Base-by-base conservation (phyloP, 106 monocot species). In the Agapanthus africanus region DNA sequence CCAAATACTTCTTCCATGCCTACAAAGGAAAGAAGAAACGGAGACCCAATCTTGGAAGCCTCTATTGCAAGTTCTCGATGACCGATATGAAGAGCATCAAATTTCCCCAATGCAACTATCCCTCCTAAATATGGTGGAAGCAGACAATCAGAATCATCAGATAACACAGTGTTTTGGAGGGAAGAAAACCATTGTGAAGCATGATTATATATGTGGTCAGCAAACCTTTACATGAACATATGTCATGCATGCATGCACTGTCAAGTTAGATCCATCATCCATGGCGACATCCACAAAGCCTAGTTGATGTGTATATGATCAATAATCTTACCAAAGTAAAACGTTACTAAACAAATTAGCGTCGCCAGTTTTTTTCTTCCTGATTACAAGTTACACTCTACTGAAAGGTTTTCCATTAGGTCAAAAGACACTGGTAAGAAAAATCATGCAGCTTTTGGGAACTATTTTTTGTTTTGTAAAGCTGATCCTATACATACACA, bases 51-150 rank as follows among this genome's bases (percentile, higher is more conserved):
- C 62, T 83, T 87, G 35, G 97, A 82, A 68, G 92, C 92, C 51
- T 99, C 80, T 73, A 92, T 92, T 32, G 82, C 92, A 72, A 99
- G 84, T 78, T 99, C 79, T 11, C 97, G 79, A 59, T 99, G 97
- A 21, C 97, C 97, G 71, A 89, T 77, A 56, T 99, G 97, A 73
- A 99, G 81, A 26, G 97, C 91, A 73, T 99, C 97, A 78, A 99
- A 99, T 74, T 99, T 99, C 33, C 97, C 97, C 66, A 99, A 71
- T 54, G 97, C 97, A 79, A 99, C 97, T 73, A 99, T 85, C 50
- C 92, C 97, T 69, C 89, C 97, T 99, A 78, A 35, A 73, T 60
- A 46, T 65, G 40, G 40, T 31, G 19, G 39, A 46, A 74, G 41
- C 27, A 64, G 10, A 27, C 3, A 1, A 65, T 40, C 28, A 67